Evolutionary conservation across 2,329 filamentous ascomycete species (phyloP), one percentile per base, ranked within the genome.

Genomic region (Elsinoe ampelina): DNA sequence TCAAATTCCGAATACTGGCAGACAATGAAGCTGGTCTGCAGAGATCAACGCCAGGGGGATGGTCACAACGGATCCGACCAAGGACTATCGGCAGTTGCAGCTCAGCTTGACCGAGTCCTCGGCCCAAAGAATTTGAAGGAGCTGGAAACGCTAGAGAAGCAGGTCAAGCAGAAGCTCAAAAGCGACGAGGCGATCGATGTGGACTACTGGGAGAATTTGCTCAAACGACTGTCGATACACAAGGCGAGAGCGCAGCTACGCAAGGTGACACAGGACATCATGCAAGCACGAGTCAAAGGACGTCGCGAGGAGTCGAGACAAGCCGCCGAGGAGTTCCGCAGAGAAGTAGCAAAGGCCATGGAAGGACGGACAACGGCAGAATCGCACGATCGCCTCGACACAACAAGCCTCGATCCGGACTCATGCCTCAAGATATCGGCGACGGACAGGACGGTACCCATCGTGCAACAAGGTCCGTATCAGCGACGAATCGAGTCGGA

Each of bases 141-240:
- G 70, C 77, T 98, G n/a, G 86, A 91, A 67, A 81, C 81, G 15
- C 77, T 98, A 50, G 92, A 98, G 72, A 81, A 78, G 61, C 91
- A 97, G 73, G 93, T 98, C 70, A 84, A 83, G 68, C 77, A 79
- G 13, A 98, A 98, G 74, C 75, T 98, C 48, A 80, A 84, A 54
- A 95, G 89, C 6, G 85, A 95, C 67, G 91, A 96, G 67, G 85
- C 88, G 8, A 92, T 98, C 62, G 93, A 98, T 70, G 89, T 87
- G 2, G 93, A 98, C 72, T 98, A 97, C 70, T 98, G 93, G 93
- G 89, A 95, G 68, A 89, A 95, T 68, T 77, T 98, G 13, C 77
- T 98, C 60, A 84, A 85, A 62, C 95, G 85, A 67, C 75, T 98
- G 61, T 77, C 87, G 5, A 83, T 95, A 1, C 96, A 89, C 84